phyloP scores from a whole-genome alignment of 768 basidiomycete species.

The Tephrocybe sp. region DNA sequence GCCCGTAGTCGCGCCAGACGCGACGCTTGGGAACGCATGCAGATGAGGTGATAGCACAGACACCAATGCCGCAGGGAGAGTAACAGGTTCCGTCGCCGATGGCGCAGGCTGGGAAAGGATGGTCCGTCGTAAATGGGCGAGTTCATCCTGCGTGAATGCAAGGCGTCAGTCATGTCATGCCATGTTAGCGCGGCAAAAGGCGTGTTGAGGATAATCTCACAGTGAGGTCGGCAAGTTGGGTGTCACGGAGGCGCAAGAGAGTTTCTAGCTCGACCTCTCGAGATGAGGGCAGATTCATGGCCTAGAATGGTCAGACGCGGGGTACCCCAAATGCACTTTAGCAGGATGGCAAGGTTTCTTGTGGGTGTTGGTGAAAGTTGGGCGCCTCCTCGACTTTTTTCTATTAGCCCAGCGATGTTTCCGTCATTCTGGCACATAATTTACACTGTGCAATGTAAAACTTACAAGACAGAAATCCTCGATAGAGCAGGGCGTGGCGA shows the following conservation, averaged over 20 bases:
- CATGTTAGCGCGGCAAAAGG: constrained; percentile 3
- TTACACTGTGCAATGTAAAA: neutral
- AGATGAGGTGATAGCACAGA: constrained; percentile 71
- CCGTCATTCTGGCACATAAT: neutral
- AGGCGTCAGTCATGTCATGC: neutral
- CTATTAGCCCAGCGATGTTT: neutral
- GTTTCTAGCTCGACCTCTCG: constrained; percentile 83
- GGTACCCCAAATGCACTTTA: constrained; percentile 7
- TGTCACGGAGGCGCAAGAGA: constrained; percentile 71
- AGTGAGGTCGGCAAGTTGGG: constrained; percentile 66
- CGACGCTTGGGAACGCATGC: constrained; percentile 32
- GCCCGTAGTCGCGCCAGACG: constrained; percentile 26
- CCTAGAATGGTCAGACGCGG: constrained; percentile 10
- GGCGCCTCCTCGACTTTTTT: constrained; percentile 1
- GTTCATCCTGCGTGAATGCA: constrained; percentile 57
- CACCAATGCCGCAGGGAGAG: constrained; percentile 68
- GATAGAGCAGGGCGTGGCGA: constrained; percentile 1
- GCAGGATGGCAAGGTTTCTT: constrained; percentile 10
- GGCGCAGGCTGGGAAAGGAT: constrained; percentile 58
- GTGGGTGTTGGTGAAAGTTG: constrained; percentile 16
- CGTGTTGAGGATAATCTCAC: constrained; percentile 40
- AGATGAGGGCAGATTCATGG: constrained; percentile 69
- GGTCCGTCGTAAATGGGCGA: constrained; percentile 64
- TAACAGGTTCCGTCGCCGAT: constrained; percentile 57
- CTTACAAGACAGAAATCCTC: constrained; percentile 3